Evolutionary conservation across 306 rosid species (phyloP).

Genomic region (Rosa multiflora): DNA sequence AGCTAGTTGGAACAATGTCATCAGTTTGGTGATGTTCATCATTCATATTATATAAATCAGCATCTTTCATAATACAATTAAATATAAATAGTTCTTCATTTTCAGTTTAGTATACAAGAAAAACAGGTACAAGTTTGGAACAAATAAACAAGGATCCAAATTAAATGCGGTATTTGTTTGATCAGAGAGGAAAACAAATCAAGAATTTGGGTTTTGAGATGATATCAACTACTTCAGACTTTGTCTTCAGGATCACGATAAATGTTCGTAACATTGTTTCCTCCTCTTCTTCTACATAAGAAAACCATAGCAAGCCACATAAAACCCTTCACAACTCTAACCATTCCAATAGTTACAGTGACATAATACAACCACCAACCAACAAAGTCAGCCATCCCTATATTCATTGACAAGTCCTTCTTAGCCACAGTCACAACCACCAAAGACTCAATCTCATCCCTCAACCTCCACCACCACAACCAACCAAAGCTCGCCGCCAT

Average conservation of each 20-base stretch:
- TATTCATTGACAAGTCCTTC: slow-evolving; percentile 47
- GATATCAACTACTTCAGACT: slow-evolving; percentile 24
- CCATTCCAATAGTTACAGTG: slow-evolving; percentile 63
- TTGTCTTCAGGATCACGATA: slow-evolving; percentile 27
- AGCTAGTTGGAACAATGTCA: not conserved
- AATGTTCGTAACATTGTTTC: not conserved
- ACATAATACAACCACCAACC: slow-evolving; percentile 71
- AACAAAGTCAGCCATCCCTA: slow-evolving; percentile 48
- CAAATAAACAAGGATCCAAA: not conserved
- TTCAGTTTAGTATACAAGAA: not conserved
- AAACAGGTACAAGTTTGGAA: not conserved
- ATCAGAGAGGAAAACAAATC: not conserved
- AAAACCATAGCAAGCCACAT: slow-evolving; percentile 43
- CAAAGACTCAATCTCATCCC: slow-evolving; percentile 67
- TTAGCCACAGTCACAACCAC: slow-evolving; percentile 56
- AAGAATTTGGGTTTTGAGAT: not conserved
- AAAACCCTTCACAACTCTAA: slow-evolving; percentile 46
- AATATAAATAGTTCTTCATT: not conserved
- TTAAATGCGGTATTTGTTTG: not conserved
- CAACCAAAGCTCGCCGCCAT: slow-evolving; percentile 50
- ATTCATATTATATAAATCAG: not conserved
- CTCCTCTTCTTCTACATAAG: slow-evolving; percentile 29
- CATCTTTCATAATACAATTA: not conserved
- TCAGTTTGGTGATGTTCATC: not conserved
- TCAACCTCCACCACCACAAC: slow-evolving; percentile 84